These are phyloP conservation scores for Alternaria gaisen DNA, from an alignment of 2,329 filamentous ascomycete species.

Conservation along the genomic window DNA sequence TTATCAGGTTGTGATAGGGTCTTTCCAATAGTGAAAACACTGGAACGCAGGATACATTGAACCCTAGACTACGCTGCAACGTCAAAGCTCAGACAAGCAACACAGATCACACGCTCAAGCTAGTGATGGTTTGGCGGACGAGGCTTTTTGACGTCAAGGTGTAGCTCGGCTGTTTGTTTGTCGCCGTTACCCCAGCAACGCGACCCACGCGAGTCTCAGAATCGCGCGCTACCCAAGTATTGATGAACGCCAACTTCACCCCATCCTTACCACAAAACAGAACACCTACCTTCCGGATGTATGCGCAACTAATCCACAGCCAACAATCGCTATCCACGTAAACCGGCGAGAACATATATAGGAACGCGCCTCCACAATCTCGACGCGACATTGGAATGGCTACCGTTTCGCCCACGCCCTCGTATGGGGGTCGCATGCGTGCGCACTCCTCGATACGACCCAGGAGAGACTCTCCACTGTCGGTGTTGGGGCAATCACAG, in stretches of 20 bases:
- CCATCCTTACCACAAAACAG: conserved; percentile 49
- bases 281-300: conserved; percentile 43
- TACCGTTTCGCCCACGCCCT: conserved; percentile 51
- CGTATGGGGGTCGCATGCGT: conserved; percentile 50
- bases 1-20: background rate
- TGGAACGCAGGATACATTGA: too few species aligned
- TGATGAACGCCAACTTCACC: conserved; percentile 30
- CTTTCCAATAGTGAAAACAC: background rate
- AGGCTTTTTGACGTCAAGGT: background rate
- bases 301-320: conserved; percentile 51
- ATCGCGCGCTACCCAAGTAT: conserved; percentile 28
- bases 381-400: conserved; percentile 43
- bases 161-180: conserved; percentile 22
- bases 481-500: conserved; percentile 54
- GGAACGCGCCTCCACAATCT: conserved; percentile 26
- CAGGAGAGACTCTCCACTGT: conserved; percentile 58
- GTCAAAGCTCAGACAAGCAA: background rate
- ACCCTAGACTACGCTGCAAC: background rate
- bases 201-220: conserved; percentile 32
- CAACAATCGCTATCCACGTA: conserved; percentile 51
- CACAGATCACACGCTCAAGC: background rate
- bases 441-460: conserved; percentile 46
- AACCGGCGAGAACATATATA: conserved; percentile 31
- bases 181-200: conserved; percentile 38
- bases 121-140: background rate